phyloP scores from a whole-genome alignment of 495 filamentous ascomycete genomes.

The Pyrenopolyporus hunteri region DNA sequence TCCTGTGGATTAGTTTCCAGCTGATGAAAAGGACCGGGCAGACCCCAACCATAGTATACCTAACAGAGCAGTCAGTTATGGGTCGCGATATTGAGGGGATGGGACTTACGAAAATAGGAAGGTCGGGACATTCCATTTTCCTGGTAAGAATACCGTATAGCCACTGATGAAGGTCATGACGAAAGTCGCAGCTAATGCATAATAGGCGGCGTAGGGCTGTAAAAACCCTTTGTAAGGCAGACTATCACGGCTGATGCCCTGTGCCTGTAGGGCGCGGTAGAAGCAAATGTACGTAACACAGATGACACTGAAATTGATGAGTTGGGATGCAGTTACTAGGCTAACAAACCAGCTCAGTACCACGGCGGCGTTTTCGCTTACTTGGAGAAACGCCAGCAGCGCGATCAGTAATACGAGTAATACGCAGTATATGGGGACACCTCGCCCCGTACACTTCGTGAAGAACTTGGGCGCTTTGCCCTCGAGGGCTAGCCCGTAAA shows the following conservation, averaged over 20 bases:
- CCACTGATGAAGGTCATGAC: constrained; percentile 78
- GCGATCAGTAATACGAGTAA: constrained; percentile 65
- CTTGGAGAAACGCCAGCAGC: constrained; percentile 74
- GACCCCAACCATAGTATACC: constrained; percentile 27
- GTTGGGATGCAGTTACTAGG: constrained; percentile 71
- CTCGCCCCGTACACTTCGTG: constrained; percentile 59
- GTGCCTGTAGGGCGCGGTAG: constrained; percentile 68
- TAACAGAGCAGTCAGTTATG: constrained; percentile 1
- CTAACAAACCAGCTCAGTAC: constrained; percentile 80
- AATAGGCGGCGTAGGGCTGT: constrained; percentile 76
- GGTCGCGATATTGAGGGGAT: neutral
- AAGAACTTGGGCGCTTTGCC: constrained; percentile 66
- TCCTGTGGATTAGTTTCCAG: constrained; percentile 74
- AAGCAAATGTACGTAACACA: constrained; percentile 77
- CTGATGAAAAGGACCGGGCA: constrained; percentile 66
- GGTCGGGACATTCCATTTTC: constrained; percentile 71
- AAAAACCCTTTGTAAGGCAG: constrained; percentile 70
- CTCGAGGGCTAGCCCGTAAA: constrained; percentile 63
- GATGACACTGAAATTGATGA: constrained; percentile 78
- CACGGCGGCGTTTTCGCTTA: constrained; percentile 67
- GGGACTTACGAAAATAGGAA: constrained; percentile 74
- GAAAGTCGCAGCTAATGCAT: constrained; percentile 63
- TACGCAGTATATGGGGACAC: constrained; percentile 66
- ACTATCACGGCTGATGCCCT: constrained; percentile 66
- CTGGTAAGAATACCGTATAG: constrained; percentile 76